Evolutionary conservation across 495 filamentous ascomycete species (phyloP).

Genomic region (Ramalina intermedia): DNA sequence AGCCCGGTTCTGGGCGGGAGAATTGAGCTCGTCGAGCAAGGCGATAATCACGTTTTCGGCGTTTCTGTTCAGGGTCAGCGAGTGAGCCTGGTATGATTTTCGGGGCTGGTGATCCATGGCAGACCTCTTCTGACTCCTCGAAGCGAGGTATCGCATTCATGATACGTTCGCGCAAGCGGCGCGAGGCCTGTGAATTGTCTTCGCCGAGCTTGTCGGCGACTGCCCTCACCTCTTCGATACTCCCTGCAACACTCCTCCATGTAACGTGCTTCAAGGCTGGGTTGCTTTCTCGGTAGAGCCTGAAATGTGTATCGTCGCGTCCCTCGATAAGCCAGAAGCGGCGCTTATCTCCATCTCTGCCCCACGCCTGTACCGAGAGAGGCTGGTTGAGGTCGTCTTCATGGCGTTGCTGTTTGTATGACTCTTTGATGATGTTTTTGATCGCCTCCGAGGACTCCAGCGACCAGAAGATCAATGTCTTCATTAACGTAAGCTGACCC

Average conservation of each 20-base stretch:
- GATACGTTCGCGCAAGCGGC: conserved; percentile 63
- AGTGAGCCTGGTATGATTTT: background rate
- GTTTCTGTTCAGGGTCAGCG: conserved; percentile 46
- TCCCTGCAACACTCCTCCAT: conserved; percentile 88
- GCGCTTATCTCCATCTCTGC: conserved; percentile 76
- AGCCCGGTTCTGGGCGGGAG: conserved; percentile 71
- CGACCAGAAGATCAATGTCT: conserved; percentile 74
- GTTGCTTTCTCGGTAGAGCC: conserved; percentile 91
- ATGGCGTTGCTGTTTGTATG: conserved; percentile 78
- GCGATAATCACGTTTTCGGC: conserved; percentile 83
- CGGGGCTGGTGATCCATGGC: conserved; percentile 6
- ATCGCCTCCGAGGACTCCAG: conserved; percentile 80
- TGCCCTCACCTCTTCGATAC: conserved; percentile 67
- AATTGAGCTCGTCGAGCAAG: conserved; percentile 76
- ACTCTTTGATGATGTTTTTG: conserved; percentile 63
- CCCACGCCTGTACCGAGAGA: conserved; percentile 90
- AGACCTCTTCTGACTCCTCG: conserved; percentile 81
- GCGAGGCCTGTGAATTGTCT: conserved; percentile 68
- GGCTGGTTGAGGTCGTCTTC: conserved; percentile 90
- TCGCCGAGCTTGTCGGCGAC: conserved; percentile 60
- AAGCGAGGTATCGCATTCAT: conserved; percentile 77
- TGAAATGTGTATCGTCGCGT: conserved; percentile 81
- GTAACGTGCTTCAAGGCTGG: conserved; percentile 58
- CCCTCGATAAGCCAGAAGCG: conserved; percentile 91
- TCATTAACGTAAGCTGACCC: conserved; percentile 62